phyloP scores from a whole-genome alignment of 371 early-diverging fungal genomes.

The Nematocida sp. region DNA sequence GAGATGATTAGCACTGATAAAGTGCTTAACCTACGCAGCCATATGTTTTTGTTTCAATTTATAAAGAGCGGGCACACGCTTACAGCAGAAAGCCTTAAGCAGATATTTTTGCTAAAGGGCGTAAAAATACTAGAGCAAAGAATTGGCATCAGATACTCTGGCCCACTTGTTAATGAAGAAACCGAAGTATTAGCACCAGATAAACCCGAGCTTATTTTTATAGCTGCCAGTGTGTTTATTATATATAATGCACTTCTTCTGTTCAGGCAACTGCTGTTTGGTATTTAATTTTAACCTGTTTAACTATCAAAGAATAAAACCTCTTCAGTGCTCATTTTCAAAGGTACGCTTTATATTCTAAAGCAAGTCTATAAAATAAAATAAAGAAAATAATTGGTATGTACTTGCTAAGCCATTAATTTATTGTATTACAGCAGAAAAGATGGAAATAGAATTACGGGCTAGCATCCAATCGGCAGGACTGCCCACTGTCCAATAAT shows the following conservation, averaged over 20 bases:
- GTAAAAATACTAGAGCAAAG: slow-evolving; percentile 31
- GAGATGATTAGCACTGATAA: background rate
- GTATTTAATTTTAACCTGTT: background rate
- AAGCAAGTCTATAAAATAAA: too few relatives aligned
- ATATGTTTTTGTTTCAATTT: slow-evolving; percentile 54
- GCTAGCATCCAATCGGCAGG: too few relatives aligned
- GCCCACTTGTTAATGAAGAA: background rate
- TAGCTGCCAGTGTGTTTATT: slow-evolving; percentile 16
- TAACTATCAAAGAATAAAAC: background rate
- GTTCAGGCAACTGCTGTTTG: slow-evolving; percentile 1
- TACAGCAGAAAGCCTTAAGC: slow-evolving; percentile 6
- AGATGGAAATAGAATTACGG: too few relatives aligned
- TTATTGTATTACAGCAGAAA: too few relatives aligned
- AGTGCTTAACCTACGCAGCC: background rate
- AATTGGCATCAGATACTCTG: slow-evolving; percentile 4
- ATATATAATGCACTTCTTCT: background rate
- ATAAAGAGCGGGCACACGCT: background rate
- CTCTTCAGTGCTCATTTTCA: background rate
- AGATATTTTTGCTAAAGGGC: slow-evolving; percentile 28
- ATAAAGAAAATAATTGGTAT: too few relatives aligned
- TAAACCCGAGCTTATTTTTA: background rate
- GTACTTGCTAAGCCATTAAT: too few relatives aligned
- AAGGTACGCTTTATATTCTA: background rate
- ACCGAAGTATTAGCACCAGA: background rate
- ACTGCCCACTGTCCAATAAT: too few relatives aligned